These are phyloP conservation scores for Penicillium crystallinum DNA, from an alignment of 495 filamentous ascomycete species.

Conservation along the genomic window DNA sequence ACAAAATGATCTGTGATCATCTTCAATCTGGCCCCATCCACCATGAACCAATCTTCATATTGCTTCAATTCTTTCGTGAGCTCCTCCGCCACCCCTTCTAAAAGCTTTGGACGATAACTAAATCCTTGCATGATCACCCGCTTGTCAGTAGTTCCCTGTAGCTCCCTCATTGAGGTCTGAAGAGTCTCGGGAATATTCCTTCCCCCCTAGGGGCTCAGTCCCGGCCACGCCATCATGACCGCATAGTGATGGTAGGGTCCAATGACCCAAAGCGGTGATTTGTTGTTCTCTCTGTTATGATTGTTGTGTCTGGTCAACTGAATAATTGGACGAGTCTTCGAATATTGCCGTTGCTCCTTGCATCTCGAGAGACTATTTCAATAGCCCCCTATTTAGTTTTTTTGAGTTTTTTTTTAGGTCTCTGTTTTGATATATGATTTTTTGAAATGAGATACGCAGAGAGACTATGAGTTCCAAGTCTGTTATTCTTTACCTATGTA, in stretches of 20 bases:
- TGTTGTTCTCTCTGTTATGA: neutral
- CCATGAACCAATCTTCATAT: conserved; percentile 70
- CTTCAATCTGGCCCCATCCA: conserved; percentile 71
- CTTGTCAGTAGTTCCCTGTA: neutral
- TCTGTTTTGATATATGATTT: neutral
- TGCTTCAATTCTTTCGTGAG: conserved; percentile 67
- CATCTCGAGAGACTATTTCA: neutral
- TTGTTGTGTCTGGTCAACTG: neutral
- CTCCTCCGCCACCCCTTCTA: conserved; percentile 65
- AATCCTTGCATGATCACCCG: conserved; percentile 12
- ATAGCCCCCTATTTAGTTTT: neutral
- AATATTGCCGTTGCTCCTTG: neutral
- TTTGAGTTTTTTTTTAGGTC: neutral
- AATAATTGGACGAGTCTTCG: neutral
- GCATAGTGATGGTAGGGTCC: conserved; percentile 9
- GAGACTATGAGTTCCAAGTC: no score
- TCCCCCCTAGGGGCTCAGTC: neutral
- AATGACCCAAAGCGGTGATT: neutral
- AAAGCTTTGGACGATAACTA: conserved; percentile 44
- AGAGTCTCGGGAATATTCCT: neutral
- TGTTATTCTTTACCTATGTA: no score
- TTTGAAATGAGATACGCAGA: no score
- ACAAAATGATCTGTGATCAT: conserved; percentile 81
- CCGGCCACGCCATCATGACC: conserved; percentile 20
- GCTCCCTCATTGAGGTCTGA: neutral